Evolutionary conservation across 2,329 filamentous ascomycete species (phyloP).

Genomic region (Epichloe uncinata): DNA sequence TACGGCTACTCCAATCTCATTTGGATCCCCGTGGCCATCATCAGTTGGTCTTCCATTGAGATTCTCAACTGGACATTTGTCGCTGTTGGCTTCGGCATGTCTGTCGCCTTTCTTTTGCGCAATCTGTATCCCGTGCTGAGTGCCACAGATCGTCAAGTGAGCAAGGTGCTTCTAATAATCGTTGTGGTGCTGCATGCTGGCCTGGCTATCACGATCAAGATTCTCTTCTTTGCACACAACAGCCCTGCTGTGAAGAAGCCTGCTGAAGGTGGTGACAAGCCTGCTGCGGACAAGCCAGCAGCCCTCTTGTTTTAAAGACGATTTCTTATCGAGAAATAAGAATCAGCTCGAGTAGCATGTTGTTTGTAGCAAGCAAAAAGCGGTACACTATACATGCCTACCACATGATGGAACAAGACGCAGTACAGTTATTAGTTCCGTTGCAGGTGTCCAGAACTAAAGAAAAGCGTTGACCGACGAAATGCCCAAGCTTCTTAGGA

Average conservation of each 20-base stretch:
- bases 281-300: slow-evolving; percentile 11
- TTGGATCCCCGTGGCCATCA: slow-evolving; percentile 88
- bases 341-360: background rate
- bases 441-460: background rate
- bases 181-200: slow-evolving; percentile 79
- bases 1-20: slow-evolving; percentile 96
- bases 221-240: slow-evolving; percentile 83
- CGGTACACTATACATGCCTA: too few relatives aligned
- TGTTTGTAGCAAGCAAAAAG: background rate
- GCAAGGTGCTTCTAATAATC: slow-evolving; percentile 71
- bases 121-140: slow-evolving; percentile 86
- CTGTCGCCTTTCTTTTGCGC: slow-evolving; percentile 69
- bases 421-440: background rate
- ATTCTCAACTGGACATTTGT: slow-evolving; percentile 93
- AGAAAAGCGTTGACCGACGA: background rate
- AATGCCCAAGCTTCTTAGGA: background rate
- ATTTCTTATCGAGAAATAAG: too few relatives aligned
- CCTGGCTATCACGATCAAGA: slow-evolving; percentile 88
- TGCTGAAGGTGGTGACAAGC: slow-evolving; percentile 12
- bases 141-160: slow-evolving; percentile 84
- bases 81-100: slow-evolving; percentile 68
- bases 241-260: slow-evolving; percentile 37
- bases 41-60: slow-evolving; percentile 77
- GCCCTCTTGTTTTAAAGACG: slow-evolving; percentile 10
- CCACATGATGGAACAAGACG: background rate